Conservation (phyloP, 2,329 filamentous ascomycete genomes). For the Pseudomassariella vexata region DNA sequence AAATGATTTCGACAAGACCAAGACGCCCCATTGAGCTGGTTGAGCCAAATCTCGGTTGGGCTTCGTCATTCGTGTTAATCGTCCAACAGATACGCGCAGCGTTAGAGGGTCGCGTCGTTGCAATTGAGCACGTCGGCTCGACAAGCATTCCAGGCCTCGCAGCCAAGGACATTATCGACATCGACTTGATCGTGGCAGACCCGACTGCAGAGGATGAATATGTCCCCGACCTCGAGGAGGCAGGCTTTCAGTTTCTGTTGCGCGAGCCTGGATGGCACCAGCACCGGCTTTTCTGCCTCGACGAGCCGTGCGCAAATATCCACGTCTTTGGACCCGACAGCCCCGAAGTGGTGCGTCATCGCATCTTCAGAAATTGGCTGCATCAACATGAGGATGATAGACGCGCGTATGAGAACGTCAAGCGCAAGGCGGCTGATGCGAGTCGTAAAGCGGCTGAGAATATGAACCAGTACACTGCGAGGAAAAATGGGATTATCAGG, state of each 20-base stretch:
- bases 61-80: slow-evolving; percentile 3
- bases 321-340: slow-evolving; percentile 41
- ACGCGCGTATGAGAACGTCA: slow-evolving; percentile 31
- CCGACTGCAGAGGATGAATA: slow-evolving; percentile 34
- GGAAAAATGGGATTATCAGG: slow-evolving; percentile 34
- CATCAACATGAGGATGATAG: slow-evolving; percentile 28
- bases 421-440: slow-evolving; percentile 27
- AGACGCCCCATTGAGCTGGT: slow-evolving; percentile 5
- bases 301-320: slow-evolving; percentile 36
- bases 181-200: slow-evolving; percentile 41
- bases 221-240: slow-evolving; percentile 32
- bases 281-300: slow-evolving; percentile 39
- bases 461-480: slow-evolving; percentile 31
- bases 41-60: slow-evolving; percentile 5
- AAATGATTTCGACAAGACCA: slow-evolving; percentile 1
- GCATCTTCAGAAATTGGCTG: slow-evolving; percentile 40
- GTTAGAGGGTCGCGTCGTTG: slow-evolving; percentile 25
- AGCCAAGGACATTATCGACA: slow-evolving; percentile 47
- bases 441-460: slow-evolving; percentile 24
- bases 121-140: slow-evolving; percentile 41
- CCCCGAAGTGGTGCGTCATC: slow-evolving; percentile 35
- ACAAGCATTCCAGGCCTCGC: slow-evolving; percentile 43
- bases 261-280: slow-evolving; percentile 41
- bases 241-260: slow-evolving; percentile 38
- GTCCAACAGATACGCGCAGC: slow-evolving; percentile 23